A percentile compares a stretch with the other conserved stretches of the same genome.
These are phyloP conservation scores for Cavenderia fasciculata DNA, from an alignment of 78 protist genomes.

Conservation along the genomic window DNA sequence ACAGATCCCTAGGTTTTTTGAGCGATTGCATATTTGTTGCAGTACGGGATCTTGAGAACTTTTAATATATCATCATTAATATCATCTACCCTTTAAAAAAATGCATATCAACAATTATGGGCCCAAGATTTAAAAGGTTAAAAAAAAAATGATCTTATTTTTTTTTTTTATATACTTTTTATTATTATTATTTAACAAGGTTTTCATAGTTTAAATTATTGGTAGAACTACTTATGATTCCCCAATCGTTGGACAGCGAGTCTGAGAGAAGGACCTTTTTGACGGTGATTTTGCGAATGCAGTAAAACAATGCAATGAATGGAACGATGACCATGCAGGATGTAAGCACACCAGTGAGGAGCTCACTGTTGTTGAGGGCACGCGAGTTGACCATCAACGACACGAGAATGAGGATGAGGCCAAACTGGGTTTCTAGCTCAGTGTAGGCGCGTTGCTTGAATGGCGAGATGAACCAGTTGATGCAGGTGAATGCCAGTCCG, in stretches of 20 bases:
- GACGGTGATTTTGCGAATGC: neutral
- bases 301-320: constrained; percentile 15
- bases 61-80: too few species aligned
- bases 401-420: neutral
- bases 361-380: neutral
- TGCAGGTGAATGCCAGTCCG: constrained; percentile 14
- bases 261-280: neutral
- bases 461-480: constrained; percentile 47
- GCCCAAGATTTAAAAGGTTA: too few species aligned
- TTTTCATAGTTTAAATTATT: too few species aligned
- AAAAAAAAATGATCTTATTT: too few species aligned
- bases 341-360: neutral
- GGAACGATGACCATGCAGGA: neutral
- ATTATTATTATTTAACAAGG: too few species aligned
- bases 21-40: too few species aligned
- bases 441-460: constrained; percentile 2
- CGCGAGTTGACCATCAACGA: constrained; percentile 33
- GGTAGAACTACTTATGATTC: constrained; percentile 6
- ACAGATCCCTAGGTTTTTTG: too few species aligned
- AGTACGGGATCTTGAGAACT: too few species aligned
- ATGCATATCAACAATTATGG: too few species aligned
- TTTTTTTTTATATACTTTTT: too few species aligned
- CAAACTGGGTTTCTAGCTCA: constrained; percentile 39
- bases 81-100: too few species aligned
- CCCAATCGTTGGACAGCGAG: neutral